Evolutionary conservation across 805 yeast genomes (phyloP).

Genomic region (Candida multigemmis): DNA sequence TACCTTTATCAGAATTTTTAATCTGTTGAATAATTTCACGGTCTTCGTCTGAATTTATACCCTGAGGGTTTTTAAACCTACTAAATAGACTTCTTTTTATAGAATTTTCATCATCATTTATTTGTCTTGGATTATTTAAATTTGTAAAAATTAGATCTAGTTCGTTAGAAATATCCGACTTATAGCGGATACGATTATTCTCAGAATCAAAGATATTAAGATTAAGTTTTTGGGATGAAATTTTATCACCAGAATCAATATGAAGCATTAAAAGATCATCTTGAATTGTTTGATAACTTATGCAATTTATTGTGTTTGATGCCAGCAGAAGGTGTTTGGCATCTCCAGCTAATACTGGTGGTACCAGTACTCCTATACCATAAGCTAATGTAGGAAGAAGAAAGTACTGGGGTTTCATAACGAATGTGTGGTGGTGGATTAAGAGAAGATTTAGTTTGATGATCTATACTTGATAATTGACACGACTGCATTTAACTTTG

Average conservation of each 20-base stretch:
- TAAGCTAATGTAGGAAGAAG: no score
- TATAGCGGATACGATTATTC: constrained; percentile 22
- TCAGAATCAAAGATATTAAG: constrained; percentile 28
- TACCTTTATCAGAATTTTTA: constrained; percentile 12
- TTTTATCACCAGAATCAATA: constrained; percentile 19
- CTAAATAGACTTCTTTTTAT: constrained; percentile 3
- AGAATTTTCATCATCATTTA: constrained; percentile 1
- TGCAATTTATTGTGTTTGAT: constrained; percentile 22
- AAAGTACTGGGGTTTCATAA: no score
- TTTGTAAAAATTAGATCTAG: constrained; percentile 26
- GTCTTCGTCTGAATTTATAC: constrained; percentile 2
- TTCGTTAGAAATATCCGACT: constrained; percentile 20
- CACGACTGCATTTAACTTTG: no score
- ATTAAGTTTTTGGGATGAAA: constrained; percentile 25
- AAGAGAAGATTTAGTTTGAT: no score
- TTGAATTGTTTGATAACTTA: constrained; percentile 23
- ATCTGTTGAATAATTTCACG: constrained; percentile 7
- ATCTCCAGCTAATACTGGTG: constrained; percentile 24
- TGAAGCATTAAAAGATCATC: constrained; percentile 29
- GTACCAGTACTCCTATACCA: constrained; percentile 25
- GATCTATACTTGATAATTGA: no score
- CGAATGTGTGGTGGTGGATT: no score
- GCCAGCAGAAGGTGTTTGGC: constrained; percentile 16
- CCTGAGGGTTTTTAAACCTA: neutral
- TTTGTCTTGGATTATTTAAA: constrained; percentile 16